phyloP scores from a whole-genome alignment of 164 flowering plant species.

The Vitis riparia region DNA sequence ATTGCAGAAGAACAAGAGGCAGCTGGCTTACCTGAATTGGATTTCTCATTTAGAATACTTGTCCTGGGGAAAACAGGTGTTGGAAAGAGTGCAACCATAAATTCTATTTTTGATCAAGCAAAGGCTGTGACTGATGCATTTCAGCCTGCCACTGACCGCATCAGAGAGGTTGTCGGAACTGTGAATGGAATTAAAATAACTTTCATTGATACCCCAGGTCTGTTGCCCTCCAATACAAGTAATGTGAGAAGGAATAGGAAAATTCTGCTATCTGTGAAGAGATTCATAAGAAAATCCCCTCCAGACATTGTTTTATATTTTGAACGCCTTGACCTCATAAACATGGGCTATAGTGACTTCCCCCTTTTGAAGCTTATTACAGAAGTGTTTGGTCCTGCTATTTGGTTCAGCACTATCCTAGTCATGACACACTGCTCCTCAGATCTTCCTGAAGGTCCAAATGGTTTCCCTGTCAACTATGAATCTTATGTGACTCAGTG shows the following conservation, averaged over 20 bases:
- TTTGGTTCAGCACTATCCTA: constrained; percentile 92
- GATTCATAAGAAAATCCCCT: constrained; percentile 55
- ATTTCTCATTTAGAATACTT: constrained; percentile 72
- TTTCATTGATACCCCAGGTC: constrained; percentile 92
- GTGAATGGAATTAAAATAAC: constrained; percentile 66
- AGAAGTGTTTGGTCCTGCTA: constrained; percentile 74
- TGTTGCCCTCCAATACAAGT: constrained; percentile 54
- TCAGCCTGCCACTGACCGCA: constrained; percentile 65
- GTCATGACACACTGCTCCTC: constrained; percentile 91
- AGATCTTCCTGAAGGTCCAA: constrained; percentile 76
- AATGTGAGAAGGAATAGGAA: constrained; percentile 60
- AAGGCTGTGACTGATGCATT: constrained; percentile 78
- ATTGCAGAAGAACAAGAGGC: constrained; percentile 67
- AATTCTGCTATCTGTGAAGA: constrained; percentile 68
- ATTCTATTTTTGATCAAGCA: constrained; percentile 73
- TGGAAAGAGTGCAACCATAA: constrained; percentile 97
- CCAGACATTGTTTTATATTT: constrained; percentile 88
- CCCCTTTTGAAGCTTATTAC: constrained; percentile 83
- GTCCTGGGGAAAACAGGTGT: constrained; percentile 93
- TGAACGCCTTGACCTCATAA: constrained; percentile 83
- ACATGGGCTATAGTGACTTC: constrained; percentile 63
- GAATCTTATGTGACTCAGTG: constrained; percentile 68
- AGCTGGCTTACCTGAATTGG: constrained; percentile 52
- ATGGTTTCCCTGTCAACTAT: constrained; percentile 65
- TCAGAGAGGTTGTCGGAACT: constrained; percentile 67